Conservation (phyloP, 352 stramenopile genomes). For the Pythium rishiriense region DNA sequence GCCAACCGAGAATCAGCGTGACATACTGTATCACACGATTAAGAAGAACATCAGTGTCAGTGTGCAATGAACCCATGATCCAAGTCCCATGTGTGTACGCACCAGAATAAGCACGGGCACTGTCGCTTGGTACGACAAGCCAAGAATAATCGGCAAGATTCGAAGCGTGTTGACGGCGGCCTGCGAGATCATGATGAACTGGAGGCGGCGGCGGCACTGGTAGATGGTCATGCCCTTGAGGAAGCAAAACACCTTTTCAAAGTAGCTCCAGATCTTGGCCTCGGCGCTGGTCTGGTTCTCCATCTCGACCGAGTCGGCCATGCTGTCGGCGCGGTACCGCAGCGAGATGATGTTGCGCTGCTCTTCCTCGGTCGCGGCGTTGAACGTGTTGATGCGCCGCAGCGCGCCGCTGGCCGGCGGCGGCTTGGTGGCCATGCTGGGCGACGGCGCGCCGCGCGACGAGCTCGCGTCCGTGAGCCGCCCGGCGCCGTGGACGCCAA, state of each 20-base stretch:
- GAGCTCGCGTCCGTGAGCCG: constrained; percentile 14
- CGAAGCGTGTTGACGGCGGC: constrained; percentile 78
- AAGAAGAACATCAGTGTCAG: neutral
- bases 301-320: constrained; percentile 78
- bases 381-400: constrained; percentile 75
- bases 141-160: constrained; percentile 86
- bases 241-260: constrained; percentile 87
- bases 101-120: constrained; percentile 82
- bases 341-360: constrained; percentile 87
- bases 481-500: constrained; percentile 14
- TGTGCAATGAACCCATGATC: too few species aligned
- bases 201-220: constrained; percentile 71
- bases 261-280: constrained; percentile 74
- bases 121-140: constrained; percentile 81
- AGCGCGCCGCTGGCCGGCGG: constrained; percentile 34
- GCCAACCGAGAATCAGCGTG: constrained; percentile 85
- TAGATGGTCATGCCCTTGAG: constrained; percentile 90
- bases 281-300: constrained; percentile 60
- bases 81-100: neutral
- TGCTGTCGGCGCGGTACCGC: constrained; percentile 81
- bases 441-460: constrained; percentile 9
- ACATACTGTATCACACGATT: constrained; percentile 48
- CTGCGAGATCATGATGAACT: constrained; percentile 89
- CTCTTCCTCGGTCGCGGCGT: constrained; percentile 64
- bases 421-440: constrained; percentile 9